Conservation (phyloP, 805 yeast genomes). For the Yamadazyma insecticola region DNA sequence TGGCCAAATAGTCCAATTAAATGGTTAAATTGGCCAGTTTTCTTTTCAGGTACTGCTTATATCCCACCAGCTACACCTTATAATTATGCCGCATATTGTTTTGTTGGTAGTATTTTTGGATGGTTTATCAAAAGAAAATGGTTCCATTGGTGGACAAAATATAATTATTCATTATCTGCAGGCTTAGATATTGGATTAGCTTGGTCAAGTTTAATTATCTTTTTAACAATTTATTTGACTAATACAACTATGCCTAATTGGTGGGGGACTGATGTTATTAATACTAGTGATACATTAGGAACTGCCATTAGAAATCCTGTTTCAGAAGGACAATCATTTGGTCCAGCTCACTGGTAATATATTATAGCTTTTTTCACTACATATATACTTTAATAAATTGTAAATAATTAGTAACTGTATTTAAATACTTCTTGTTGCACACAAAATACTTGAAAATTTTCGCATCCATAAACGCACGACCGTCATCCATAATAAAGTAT, state of each 20-base stretch:
- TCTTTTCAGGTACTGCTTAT: constrained; percentile 47
- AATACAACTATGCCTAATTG: constrained; percentile 31
- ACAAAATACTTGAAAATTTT: too few species aligned
- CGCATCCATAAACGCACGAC: too few species aligned
- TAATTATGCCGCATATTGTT: constrained; percentile 54
- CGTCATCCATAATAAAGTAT: too few species aligned
- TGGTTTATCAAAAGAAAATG: constrained; percentile 35
- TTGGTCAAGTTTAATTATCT: constrained; percentile 34
- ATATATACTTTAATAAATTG: too few species aligned
- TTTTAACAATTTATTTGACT: constrained; percentile 23
- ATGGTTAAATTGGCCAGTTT: constrained; percentile 20
- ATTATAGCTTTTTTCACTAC: too few species aligned
- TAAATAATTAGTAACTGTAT: too few species aligned
- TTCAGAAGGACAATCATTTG: constrained; percentile 41
- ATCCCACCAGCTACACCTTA: constrained; percentile 76
- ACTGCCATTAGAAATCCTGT: constrained; percentile 22
- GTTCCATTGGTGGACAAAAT: constrained; percentile 37
- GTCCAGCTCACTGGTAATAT: constrained; percentile 46
- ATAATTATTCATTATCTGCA: constrained; percentile 42
- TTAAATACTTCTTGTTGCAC: too few species aligned
- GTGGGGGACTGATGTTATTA: constrained; percentile 63
- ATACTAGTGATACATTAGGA: constrained; percentile 30
- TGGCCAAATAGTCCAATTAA: constrained; percentile 29
- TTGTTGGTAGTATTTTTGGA: constrained; percentile 26
- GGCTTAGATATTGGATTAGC: constrained; percentile 44